These are phyloP conservation scores for Aspergillus ibericus DNA, from an alignment of 2,329 filamentous ascomycete genomes.

Conservation along the genomic window DNA sequence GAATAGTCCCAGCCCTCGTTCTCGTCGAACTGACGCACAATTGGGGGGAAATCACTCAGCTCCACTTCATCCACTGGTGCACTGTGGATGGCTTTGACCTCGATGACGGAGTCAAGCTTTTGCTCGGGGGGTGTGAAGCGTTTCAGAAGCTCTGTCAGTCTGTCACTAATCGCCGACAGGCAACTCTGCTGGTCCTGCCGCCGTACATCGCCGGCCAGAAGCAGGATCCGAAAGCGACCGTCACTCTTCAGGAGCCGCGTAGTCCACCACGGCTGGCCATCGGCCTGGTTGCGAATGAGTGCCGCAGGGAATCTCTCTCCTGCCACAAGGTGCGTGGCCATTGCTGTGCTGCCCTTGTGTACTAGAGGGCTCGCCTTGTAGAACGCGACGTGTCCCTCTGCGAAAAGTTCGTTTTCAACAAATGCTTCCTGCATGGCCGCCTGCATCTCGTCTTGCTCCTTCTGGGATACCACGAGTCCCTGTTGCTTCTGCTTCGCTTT, in stretches of 20 bases:
- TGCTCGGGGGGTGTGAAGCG: conserved; percentile 39
- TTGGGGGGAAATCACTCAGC: conserved; percentile 51
- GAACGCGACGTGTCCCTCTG: conserved; percentile 6
- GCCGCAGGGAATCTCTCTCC: conserved; percentile 24
- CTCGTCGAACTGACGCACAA: conserved; percentile 51
- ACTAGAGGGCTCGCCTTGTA: conserved; percentile 8
- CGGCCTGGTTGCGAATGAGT: conserved; percentile 20
- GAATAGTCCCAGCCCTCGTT: conserved; percentile 57
- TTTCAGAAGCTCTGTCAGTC: conserved; percentile 40
- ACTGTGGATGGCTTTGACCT: conserved; percentile 62
- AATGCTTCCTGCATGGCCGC: conserved; percentile 9
- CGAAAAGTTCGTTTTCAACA: neutral
- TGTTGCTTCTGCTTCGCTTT: neutral
- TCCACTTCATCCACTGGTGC: conserved; percentile 52
- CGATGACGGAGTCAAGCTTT: conserved; percentile 53
- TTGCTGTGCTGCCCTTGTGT: neutral
- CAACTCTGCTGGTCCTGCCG: conserved; percentile 45
- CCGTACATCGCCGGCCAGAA: conserved; percentile 63
- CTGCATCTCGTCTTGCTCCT: neutral
- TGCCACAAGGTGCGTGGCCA: conserved; percentile 3
- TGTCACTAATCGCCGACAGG: conserved; percentile 49
- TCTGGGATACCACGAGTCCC: neutral
- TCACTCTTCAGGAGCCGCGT: conserved; percentile 32
- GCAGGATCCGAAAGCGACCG: conserved; percentile 37
- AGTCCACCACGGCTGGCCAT: conserved; percentile 16